Percentiles rank a stretch among this genome's conserved stretches.
Conservation (phyloP, 2,329 filamentous ascomycete genomes). For the Coniochaeta sp. region DNA sequence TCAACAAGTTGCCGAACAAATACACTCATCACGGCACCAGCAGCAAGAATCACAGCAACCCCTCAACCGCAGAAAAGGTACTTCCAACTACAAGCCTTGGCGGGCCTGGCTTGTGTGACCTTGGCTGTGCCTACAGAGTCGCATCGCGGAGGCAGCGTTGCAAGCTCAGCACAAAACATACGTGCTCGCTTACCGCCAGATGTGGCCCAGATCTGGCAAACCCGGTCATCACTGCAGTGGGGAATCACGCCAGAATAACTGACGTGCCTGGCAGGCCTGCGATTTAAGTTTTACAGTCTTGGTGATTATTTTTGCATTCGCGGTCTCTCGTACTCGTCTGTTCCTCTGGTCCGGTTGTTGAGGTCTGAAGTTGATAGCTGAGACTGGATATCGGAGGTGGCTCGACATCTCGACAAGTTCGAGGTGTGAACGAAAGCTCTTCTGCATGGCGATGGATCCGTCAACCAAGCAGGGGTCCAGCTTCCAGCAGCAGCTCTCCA, state of each 20-base stretch:
- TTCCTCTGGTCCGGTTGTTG: too few relatives aligned
- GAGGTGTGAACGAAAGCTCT: not conserved
- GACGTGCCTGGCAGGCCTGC: too few relatives aligned
- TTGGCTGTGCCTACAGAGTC: not conserved
- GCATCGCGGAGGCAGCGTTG: not conserved
- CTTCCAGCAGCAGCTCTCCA: too few relatives aligned
- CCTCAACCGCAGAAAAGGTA: too few relatives aligned
- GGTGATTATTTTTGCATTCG: too few relatives aligned
- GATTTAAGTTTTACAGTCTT: too few relatives aligned
- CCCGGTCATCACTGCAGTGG: constrained; percentile 2
- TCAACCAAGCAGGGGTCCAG: not conserved
- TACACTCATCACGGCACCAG: too few relatives aligned
- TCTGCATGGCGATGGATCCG: not conserved
- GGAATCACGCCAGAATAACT: not conserved
- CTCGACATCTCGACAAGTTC: not conserved
- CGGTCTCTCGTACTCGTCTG: too few relatives aligned
- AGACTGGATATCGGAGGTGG: too few relatives aligned
- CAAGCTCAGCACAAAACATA: not conserved
- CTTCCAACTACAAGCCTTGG: not conserved
- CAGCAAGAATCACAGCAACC: too few relatives aligned
- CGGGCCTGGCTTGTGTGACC: not conserved
- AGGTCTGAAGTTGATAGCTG: too few relatives aligned
- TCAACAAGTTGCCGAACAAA: too few relatives aligned
- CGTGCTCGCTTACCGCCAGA: not conserved
- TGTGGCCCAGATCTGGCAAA: not conserved